A percentile compares a stretch with the other conserved stretches of the same genome.
Conservation (phyloP, 1,284 basidiomycete species). For the Sporisorium graminicola region DNA sequence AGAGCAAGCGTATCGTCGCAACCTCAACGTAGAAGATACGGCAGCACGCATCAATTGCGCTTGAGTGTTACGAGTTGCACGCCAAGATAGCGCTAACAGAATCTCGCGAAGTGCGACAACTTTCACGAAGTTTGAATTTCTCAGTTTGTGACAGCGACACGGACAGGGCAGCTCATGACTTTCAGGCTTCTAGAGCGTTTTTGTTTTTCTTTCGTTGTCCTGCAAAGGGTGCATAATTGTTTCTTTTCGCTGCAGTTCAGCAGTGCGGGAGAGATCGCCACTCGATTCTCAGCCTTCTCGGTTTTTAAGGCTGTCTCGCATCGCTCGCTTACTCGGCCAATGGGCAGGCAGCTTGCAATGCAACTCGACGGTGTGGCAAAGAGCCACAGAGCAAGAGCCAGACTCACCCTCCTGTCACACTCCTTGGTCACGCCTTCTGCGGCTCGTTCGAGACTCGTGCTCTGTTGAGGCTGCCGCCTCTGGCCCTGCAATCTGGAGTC, state of each 20-base stretch:
- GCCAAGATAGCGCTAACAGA: neutral
- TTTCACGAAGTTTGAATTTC: neutral
- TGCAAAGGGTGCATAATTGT: neutral
- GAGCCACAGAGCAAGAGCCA: neutral
- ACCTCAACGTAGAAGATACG: neutral
- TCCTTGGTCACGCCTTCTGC: neutral
- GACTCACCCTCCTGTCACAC: neutral
- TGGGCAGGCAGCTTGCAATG: neutral
- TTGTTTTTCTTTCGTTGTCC: neutral
- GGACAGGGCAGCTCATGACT: neutral
- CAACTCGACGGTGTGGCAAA: neutral
- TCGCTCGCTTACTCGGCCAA: neutral
- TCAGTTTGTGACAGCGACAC: neutral
- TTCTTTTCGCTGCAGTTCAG: neutral
- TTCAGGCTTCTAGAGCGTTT: neutral
- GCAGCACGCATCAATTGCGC: neutral
- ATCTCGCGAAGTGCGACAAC: neutral
- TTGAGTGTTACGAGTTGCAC: neutral
- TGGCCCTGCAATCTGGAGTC: neutral
- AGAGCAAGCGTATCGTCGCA: neutral
- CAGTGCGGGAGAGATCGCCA: neutral
- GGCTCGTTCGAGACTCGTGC: conserved; percentile 4
- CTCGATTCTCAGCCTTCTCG: neutral
- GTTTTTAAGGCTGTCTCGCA: neutral
- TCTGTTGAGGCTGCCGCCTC: neutral